phyloP scores from a whole-genome alignment of 441 rosid species.

The Populus hybrid region DNA sequence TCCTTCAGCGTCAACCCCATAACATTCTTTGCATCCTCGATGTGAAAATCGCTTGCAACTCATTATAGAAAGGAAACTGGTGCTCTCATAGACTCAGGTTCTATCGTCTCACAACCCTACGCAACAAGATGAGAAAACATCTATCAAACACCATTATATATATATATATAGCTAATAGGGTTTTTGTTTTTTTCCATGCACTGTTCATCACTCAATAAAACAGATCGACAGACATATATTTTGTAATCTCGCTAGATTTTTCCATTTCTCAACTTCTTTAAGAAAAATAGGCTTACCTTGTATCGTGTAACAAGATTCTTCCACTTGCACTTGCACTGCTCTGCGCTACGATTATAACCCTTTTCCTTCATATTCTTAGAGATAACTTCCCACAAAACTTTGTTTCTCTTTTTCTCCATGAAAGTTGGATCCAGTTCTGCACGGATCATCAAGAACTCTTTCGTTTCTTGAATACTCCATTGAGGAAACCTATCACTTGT shows the following conservation, averaged over 20 bases:
- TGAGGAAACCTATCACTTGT: conserved; percentile 82
- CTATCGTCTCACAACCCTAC: conserved; percentile 80
- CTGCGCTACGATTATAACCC: conserved; percentile 82
- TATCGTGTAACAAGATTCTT: conserved; percentile 65
- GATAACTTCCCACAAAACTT: conserved; percentile 82
- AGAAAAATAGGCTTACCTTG: no score
- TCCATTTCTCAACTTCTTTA: not conserved
- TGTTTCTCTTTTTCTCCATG: conserved; percentile 96
- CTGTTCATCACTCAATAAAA: no score
- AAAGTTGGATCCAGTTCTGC: conserved; percentile 77
- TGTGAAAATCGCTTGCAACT: conserved; percentile 62
- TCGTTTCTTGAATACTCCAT: conserved; percentile 89
- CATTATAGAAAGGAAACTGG: conserved; percentile 78
- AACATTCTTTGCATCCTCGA: conserved; percentile 69
- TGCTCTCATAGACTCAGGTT: conserved; percentile 67
- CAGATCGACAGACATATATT: no score
- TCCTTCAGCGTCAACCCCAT: conserved; percentile 79
- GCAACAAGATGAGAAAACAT: not conserved
- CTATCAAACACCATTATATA: not conserved
- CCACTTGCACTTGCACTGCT: conserved; percentile 99
- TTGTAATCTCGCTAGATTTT: no score
- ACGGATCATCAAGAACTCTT: conserved; percentile 70
- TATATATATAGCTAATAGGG: no score
- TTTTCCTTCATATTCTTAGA: conserved; percentile 69
- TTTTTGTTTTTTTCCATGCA: no score